A percentile compares a stretch with the other conserved stretches of the same genome.
Evolutionary conservation across 2,329 filamentous ascomycete species (phyloP).

Genomic region (Truncatella angustata): DNA sequence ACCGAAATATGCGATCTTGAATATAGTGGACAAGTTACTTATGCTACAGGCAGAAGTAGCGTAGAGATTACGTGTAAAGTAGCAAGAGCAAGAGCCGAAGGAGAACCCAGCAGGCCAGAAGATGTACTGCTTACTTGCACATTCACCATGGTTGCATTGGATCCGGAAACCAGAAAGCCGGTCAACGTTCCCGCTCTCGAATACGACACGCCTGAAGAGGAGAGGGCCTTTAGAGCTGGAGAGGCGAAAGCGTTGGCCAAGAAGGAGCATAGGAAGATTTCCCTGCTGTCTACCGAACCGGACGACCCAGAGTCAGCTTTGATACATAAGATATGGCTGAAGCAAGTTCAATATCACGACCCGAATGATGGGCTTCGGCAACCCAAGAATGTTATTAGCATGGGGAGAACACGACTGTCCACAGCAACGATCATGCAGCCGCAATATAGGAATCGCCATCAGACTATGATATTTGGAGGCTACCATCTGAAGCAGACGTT

Average conservation of each 20-base stretch:
- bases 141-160: constrained; percentile 75
- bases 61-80: constrained; percentile 75
- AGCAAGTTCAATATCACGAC: constrained; percentile 60
- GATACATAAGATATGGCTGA: constrained; percentile 73
- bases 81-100: constrained; percentile 61
- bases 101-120: constrained; percentile 46
- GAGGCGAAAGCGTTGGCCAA: constrained; percentile 59
- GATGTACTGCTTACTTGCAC: constrained; percentile 47
- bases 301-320: constrained; percentile 69
- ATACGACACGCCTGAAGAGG: constrained; percentile 62
- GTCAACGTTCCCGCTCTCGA: constrained; percentile 57
- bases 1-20: constrained; percentile 78
- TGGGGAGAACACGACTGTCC: constrained; percentile 56
- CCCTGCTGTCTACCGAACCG: constrained; percentile 65
- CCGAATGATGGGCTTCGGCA: constrained; percentile 29
- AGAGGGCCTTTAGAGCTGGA: constrained; percentile 59
- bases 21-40: constrained; percentile 61
- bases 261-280: constrained; percentile 59
- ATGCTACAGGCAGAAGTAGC: constrained; percentile 70
- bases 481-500: constrained; percentile 74
- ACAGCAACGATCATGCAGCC: constrained; percentile 74
- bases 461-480: constrained; percentile 78
- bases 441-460: constrained; percentile 51
- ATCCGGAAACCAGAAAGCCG: constrained; percentile 65
- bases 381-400: constrained; percentile 47